phyloP scores from a whole-genome alignment of 371 early-diverging fungal genomes.

The Zychaea mexicana region DNA sequence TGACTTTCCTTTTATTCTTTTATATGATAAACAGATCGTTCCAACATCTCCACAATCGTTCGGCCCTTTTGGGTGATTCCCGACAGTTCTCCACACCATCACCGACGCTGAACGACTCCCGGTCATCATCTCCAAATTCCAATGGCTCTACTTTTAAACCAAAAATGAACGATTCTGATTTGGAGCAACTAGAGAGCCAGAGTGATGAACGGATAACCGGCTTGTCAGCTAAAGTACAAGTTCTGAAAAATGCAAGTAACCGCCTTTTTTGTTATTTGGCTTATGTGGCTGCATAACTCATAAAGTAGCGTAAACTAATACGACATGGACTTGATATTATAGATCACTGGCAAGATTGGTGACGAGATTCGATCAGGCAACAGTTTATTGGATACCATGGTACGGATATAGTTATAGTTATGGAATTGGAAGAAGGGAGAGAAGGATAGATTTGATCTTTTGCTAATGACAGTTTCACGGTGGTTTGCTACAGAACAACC shows the following conservation, averaged over 20 bases:
- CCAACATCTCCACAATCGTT: constrained; percentile 52
- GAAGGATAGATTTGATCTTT: neutral
- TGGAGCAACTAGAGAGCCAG: constrained; percentile 52
- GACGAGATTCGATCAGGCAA: constrained; percentile 54
- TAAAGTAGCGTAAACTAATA: neutral
- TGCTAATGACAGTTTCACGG: too few relatives aligned
- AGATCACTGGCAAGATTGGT: constrained; percentile 56
- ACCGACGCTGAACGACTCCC: constrained; percentile 18
- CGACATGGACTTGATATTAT: neutral
- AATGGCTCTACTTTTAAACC: constrained; percentile 20
- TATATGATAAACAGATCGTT: too few relatives aligned
- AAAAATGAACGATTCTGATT: constrained; percentile 47
- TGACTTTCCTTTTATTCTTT: too few relatives aligned
- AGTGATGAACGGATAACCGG: constrained; percentile 51
- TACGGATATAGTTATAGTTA: constrained; percentile 6
- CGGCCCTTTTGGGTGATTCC: constrained; percentile 34
- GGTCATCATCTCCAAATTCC: constrained; percentile 23
- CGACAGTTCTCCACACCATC: constrained; percentile 27
- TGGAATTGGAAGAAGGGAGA: neutral
- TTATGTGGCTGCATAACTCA: neutral
- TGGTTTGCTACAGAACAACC: constrained; percentile 56
- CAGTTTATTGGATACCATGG: constrained; percentile 49
- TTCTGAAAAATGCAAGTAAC: constrained; percentile 45
- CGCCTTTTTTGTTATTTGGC: neutral
- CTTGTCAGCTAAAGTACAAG: constrained; percentile 48